Conservation (phyloP, 176 grass and related monocot genomes). For the Oryza longistaminata region DNA sequence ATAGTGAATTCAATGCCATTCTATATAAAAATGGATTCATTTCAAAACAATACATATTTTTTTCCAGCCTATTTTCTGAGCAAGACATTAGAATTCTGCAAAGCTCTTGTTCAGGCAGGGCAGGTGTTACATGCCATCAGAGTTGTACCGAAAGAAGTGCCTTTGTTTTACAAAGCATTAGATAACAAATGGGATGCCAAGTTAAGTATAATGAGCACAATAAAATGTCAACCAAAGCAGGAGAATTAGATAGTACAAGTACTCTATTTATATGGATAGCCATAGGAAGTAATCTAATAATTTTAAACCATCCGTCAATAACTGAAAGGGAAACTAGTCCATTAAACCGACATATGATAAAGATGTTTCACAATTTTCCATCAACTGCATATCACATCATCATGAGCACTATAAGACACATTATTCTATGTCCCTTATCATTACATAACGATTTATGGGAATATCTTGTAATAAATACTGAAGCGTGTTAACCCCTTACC, state of each 20-base stretch:
- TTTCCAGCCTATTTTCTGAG: neutral
- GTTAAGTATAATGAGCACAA: neutral
- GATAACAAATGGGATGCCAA: neutral
- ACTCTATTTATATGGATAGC: neutral
- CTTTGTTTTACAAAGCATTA: neutral
- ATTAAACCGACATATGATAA: neutral
- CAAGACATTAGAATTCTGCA: neutral
- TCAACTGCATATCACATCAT: neutral
- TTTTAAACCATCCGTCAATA: slow-evolving; percentile 25
- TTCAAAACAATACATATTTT: neutral
- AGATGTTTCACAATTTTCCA: neutral
- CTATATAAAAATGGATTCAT: slow-evolving; percentile 13
- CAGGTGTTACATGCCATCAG: neutral
- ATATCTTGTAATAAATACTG: neutral
- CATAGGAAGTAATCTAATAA: slow-evolving; percentile 1
- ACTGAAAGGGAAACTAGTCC: neutral
- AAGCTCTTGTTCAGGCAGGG: neutral
- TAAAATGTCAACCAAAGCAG: neutral
- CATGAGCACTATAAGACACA: neutral
- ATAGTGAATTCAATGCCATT: neutral
- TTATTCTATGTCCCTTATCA: neutral
- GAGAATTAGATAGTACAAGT: neutral
- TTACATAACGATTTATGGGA: neutral
- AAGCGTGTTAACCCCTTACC: slow-evolving; percentile 34
- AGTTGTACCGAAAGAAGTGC: neutral